phyloP scores from a whole-genome alignment of 2,329 filamentous ascomycete species.

The Zarea fungicola region DNA sequence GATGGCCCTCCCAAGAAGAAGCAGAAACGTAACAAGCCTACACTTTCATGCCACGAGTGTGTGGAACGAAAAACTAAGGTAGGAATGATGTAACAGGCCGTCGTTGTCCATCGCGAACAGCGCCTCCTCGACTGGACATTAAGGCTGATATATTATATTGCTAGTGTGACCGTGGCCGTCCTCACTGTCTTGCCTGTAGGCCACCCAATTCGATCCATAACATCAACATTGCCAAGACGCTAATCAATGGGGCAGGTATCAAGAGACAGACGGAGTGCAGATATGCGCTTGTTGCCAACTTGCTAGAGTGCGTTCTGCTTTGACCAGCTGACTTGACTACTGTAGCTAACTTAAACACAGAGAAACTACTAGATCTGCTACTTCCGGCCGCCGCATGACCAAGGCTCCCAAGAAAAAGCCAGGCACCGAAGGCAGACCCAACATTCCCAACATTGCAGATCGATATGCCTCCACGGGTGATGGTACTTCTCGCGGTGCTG shows the following conservation, averaged over 20 bases:
- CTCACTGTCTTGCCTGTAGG: slow-evolving; percentile 62
- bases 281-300: slow-evolving; percentile 71
- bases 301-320: slow-evolving; percentile 58
- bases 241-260: slow-evolving; percentile 48
- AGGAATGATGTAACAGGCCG: slow-evolving; percentile 4
- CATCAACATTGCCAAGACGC: slow-evolving; percentile 3
- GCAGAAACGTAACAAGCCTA: slow-evolving; percentile 81
- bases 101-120: too few relatives aligned
- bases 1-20: slow-evolving; percentile 56
- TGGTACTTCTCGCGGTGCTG: slow-evolving; percentile 42
- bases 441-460: slow-evolving; percentile 52
- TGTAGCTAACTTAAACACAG: slow-evolving; percentile 29
- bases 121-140: too few relatives aligned
- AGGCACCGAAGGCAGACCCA: slow-evolving; percentile 31
- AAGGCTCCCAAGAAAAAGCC: slow-evolving; percentile 52
- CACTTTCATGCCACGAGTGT: slow-evolving; percentile 71
- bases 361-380: slow-evolving; percentile 51
- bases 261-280: slow-evolving; percentile 71
- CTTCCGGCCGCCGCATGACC: slow-evolving; percentile 51
- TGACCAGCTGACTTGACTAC: background rate
- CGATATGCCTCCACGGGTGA: slow-evolving; percentile 42
- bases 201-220: slow-evolving; percentile 33
- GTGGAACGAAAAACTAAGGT: slow-evolving; percentile 81
- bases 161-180: slow-evolving; percentile 70
- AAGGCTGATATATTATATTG: slow-evolving; percentile 2